Base-by-base conservation (phyloP, 495 filamentous ascomycete genomes). In the Aspergillus biplanus region DNA sequence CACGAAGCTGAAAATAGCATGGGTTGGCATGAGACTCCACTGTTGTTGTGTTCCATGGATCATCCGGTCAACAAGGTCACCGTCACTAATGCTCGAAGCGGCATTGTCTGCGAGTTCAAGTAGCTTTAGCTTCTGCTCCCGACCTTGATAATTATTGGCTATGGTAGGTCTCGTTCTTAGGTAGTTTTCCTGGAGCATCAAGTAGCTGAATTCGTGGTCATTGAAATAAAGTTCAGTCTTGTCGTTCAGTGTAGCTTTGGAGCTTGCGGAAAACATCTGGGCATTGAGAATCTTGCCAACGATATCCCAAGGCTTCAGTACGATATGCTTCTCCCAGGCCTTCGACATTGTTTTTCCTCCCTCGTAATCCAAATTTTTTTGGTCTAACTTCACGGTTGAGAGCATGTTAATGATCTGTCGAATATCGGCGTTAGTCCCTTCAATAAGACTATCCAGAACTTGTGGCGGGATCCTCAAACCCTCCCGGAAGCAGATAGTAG, bases 191-290 rank as follows among this genome's bases (percentile, higher is more conserved):
- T 99, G 94, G 62, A 99, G 86, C 96, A 99, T 98, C 56, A 99
- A 75, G 68, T 88, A 91, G 69, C 91, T 96, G 74, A 97, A 94
- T 68, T 99, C 95, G 68, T 97, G 94, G 66, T 99, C 95, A 70
- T 98, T 97, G 83, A 99, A 99, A 76, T 99, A 99, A 2, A 99
- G 87, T 76, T 98, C 93, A 61, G 93, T 93, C 79, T 99, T 99
- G 72, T 99, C 93, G 69, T 97, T 97, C 52, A 98, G 78, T 0
- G 92, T 94, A 7, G 90, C 79, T 61, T 89, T 96, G 74, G 90
- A 94, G 59, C 84, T 86, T 12, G 85, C 84, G 44, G 89, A 85
- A 68, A 97, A 99, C 79, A 96, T 87, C 56, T 91, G 92, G 2
- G 90, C 88, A 33, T 87, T 92, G 16, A 99, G 85, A 67, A 99